Evolutionary conservation across 352 stramenopile species (phyloP).

Genomic region (Phytophthora pseudosyringae): DNA sequence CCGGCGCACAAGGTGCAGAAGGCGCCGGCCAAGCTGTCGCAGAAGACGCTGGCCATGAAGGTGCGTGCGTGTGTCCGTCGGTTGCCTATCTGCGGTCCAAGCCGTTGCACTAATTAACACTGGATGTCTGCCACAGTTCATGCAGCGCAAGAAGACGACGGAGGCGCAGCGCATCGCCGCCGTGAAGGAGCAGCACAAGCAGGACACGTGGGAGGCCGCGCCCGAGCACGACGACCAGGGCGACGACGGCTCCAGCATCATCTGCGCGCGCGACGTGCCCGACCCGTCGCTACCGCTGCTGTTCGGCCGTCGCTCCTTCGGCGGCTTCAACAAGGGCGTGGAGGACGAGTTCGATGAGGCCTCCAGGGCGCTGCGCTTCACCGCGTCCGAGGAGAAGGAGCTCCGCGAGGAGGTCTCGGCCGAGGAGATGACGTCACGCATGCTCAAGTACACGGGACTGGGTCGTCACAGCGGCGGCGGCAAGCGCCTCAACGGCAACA

Average conservation of each 20-base stretch:
- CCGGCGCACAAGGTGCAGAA: slow-evolving; percentile 28
- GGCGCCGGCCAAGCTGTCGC: slow-evolving; percentile 53
- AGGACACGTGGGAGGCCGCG: slow-evolving; percentile 61
- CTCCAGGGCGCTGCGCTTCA: slow-evolving; percentile 60
- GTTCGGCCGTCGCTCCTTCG: slow-evolving; percentile 83
- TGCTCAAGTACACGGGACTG: slow-evolving; percentile 87
- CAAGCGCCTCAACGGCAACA: slow-evolving; percentile 37
- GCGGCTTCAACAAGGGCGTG: slow-evolving; percentile 82
- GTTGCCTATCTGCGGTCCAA: not conserved
- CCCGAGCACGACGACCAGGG: slow-evolving; percentile 41
- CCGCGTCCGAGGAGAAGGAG: slow-evolving; percentile 72
- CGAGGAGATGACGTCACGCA: slow-evolving; percentile 81
- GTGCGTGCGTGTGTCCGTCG: slow-evolving; percentile 4
- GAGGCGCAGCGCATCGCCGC: slow-evolving; percentile 60
- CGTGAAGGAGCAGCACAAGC: slow-evolving; percentile 58
- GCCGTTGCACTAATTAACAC: not conserved
- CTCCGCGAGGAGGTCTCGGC: slow-evolving; percentile 82
- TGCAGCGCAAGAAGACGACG: slow-evolving; percentile 83
- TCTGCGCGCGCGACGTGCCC: slow-evolving; percentile 65
- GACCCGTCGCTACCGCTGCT: slow-evolving; percentile 78
- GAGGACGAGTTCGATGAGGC: slow-evolving; percentile 84
- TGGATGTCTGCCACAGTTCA: slow-evolving; percentile 58
- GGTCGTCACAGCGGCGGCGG: slow-evolving; percentile 45
- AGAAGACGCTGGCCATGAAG: slow-evolving; percentile 91
- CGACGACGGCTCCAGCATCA: slow-evolving; percentile 40